phyloP scores from a whole-genome alignment of 2,329 filamentous ascomycete species.

The Fusarium duplospermum region DNA sequence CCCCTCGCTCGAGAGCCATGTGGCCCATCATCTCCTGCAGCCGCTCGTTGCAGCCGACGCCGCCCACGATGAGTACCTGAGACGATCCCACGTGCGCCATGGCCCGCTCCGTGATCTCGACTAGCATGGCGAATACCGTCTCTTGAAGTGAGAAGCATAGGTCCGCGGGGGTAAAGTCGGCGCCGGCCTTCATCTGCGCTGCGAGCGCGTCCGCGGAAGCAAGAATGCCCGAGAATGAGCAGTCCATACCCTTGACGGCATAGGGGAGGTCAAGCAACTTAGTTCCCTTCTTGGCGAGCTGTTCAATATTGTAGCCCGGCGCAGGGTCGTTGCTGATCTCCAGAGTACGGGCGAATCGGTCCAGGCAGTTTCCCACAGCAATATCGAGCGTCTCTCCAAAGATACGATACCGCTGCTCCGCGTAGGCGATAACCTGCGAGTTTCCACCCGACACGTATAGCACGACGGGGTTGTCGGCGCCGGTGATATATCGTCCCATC shows the following conservation, averaged over 20 bases:
- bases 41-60: conserved; percentile 94
- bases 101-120: conserved; percentile 97
- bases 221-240: conserved; percentile 92
- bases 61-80: conserved; percentile 94
- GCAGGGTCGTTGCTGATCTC: conserved; percentile 95
- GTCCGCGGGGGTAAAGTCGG: conserved; percentile 81
- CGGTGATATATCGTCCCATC: conserved; percentile 95
- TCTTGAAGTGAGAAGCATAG: conserved; percentile 96
- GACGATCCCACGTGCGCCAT: conserved; percentile 96
- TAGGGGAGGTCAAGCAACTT: conserved; percentile 90
- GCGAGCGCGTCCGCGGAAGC: conserved; percentile 85
- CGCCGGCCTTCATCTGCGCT: conserved; percentile 66
- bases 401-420: conserved; percentile 93
- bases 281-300: conserved; percentile 81
- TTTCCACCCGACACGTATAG: conserved; percentile 97
- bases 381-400: conserved; percentile 98
- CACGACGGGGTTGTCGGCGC: conserved; percentile 90
- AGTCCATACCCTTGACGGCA: conserved; percentile 98
- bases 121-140: conserved; percentile 95
- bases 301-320: conserved; percentile 97
- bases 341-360: conserved; percentile 92
- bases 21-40: conserved; percentile 98
- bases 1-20: conserved; percentile 90
- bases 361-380: conserved; percentile 96
- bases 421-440: conserved; percentile 97